Base-by-base conservation (phyloP, 2,329 filamentous ascomycete species). In the Sclerotinia minor region DNA sequence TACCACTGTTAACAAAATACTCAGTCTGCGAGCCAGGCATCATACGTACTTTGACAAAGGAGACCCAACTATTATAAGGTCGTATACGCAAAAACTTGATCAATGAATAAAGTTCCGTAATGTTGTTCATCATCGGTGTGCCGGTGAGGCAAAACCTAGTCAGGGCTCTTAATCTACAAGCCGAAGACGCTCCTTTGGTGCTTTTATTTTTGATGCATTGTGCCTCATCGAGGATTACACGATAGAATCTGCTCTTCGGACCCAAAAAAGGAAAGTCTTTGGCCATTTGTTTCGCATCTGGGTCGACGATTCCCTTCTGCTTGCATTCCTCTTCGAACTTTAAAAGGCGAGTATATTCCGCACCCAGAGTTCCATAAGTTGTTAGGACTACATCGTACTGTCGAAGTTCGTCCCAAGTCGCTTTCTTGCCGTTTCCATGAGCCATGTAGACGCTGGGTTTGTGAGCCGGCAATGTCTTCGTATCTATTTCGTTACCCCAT, bases 51-150 rank as follows among this genome's bases (percentile, higher is more conserved):
- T 74, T 71, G 53, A 83, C 83, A 77, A 96, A 96, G 29, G 80
- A 79, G 0, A 84, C 80, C 79, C 84, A 85, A 19, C 85, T 81
- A 73, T 85, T 86, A 77, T 95, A 96, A 2, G 92, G 92, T 69
- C 84, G 84, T 75, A 96, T 94, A 2, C 84, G 83, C 21, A 96
- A 82, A 74, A 96, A 97, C 2, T 86, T 84, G 55, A 97, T 82
- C 26, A 96, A 80, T 0, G 92, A 91, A 74, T 86, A 93, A 3
- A 96, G 81, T 73, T 97, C 94, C 32, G 85, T 82, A 3, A 94
- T 87, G 17, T 84, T 87, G 73, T 97, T 97, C 90, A 95, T 95
- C 90, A 94, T 93, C 0, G 92, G 92, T 0, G 92, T 95, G 35
- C 92, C 92, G 3, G 89, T 92, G 77, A 94, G 84, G 75, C 89